phyloP scores from a whole-genome alignment of 306 rosid genomes.

The Dryas drummondii region DNA sequence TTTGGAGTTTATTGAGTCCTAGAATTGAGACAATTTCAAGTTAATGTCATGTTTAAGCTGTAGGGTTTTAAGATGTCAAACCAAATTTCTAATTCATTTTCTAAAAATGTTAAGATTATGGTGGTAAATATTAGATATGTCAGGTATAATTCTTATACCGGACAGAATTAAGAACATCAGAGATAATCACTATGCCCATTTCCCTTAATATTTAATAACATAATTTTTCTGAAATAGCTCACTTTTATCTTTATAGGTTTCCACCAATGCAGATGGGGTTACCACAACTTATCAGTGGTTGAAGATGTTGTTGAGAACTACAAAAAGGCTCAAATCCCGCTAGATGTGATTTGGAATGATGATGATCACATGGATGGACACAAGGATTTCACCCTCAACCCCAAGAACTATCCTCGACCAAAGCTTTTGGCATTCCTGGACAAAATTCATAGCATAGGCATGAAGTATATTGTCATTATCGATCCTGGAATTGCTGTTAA shows the following conservation, averaged over 20 bases:
- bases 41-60: background rate
- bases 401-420: conserved; percentile 63
- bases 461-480: conserved; percentile 83
- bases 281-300: conserved; percentile 89
- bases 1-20: background rate
- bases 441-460: conserved; percentile 78
- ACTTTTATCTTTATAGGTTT: conserved; percentile 56
- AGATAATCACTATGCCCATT: background rate
- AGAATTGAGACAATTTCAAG: background rate
- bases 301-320: conserved; percentile 92
- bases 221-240: background rate
- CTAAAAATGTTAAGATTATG: background rate
- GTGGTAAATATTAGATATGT: background rate
- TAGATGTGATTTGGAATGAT: conserved; percentile 95
- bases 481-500: conserved; percentile 90
- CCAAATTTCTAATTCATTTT: too few relatives aligned
- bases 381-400: conserved; percentile 84
- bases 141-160: background rate
- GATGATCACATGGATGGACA: conserved; percentile 95
- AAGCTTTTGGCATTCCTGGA: conserved; percentile 80
- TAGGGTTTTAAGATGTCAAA: background rate
- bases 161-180: background rate
- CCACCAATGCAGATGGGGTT: conserved; percentile 99
- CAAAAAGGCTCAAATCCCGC: conserved; percentile 83
- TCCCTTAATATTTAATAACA: background rate